Evolutionary conservation across 352 stramenopile genomes (phyloP).

Genomic region (Globisporangium paddicum): DNA sequence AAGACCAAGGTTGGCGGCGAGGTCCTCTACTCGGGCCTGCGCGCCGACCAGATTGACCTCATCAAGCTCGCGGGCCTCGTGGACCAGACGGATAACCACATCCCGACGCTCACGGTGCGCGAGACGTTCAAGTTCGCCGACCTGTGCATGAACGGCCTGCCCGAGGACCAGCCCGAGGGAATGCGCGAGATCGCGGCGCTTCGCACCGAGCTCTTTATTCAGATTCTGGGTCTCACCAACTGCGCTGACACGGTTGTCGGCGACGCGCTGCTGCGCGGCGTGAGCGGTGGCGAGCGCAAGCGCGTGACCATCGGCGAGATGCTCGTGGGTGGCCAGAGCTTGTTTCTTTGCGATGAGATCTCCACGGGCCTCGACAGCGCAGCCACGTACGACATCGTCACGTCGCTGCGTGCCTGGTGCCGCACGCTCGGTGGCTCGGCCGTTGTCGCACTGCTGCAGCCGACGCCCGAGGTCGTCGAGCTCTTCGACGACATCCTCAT

Average conservation of each 20-base stretch:
- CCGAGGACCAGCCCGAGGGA: constrained; percentile 57
- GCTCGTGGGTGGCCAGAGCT: constrained; percentile 37
- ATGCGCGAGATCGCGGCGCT: constrained; percentile 61
- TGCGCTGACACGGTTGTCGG: constrained; percentile 93
- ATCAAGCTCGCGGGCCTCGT: constrained; percentile 63
- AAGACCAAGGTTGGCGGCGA: constrained; percentile 50
- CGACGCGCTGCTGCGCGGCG: constrained; percentile 77
- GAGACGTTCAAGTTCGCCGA: constrained; percentile 95
- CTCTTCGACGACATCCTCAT: constrained; percentile 96
- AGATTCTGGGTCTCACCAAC: constrained; percentile 83
- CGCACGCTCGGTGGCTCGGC: constrained; percentile 28
- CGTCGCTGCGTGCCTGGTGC: constrained; percentile 36
- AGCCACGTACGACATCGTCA: constrained; percentile 88
- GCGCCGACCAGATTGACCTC: constrained; percentile 63
- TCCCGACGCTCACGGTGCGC: constrained; percentile 85
- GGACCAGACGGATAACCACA: constrained; percentile 54
- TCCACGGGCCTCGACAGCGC: constrained; percentile 71
- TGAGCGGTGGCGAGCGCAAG: constrained; percentile 87
- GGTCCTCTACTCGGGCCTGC: constrained; percentile 55
- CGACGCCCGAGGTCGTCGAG: constrained; percentile 85
- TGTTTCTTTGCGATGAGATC: constrained; percentile 82
- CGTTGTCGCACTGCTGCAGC: constrained; percentile 33
- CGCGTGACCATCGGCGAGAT: constrained; percentile 92
- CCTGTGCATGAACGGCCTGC: constrained; percentile 68
- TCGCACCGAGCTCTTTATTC: constrained; percentile 52